A percentile compares a stretch with the other conserved stretches of the same genome.
These are phyloP conservation scores for California macrophylla DNA, from an alignment of 441 rosid genomes.

Conservation along the genomic window DNA sequence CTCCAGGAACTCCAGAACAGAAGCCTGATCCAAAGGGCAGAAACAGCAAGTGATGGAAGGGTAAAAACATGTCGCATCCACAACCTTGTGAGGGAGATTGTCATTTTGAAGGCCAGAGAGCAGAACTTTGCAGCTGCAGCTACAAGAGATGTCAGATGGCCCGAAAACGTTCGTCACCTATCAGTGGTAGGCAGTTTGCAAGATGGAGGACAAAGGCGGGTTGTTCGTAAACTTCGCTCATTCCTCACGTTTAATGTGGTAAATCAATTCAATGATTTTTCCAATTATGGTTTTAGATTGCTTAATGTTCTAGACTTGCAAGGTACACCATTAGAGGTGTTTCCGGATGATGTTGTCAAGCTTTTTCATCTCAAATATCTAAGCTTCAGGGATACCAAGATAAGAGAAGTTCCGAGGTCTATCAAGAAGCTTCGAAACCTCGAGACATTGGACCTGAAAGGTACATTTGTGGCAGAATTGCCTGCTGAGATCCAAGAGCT, in stretches of 20 bases:
- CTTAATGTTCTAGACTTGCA: constrained; percentile 29
- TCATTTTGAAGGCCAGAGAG: constrained; percentile 21
- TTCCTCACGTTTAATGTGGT: constrained; percentile 27
- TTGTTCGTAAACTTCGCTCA: constrained; percentile 27
- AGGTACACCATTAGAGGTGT: constrained; percentile 15
- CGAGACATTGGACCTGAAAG: constrained; percentile 36
- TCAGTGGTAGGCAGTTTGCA: constrained; percentile 25
- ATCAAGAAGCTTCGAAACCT: constrained; percentile 29
- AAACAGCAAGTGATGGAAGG: constrained; percentile 22
- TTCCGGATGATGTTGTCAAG: constrained; percentile 21
- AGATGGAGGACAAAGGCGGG: constrained; percentile 9
- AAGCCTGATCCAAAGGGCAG: constrained; percentile 25
- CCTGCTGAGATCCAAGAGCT: constrained; percentile 24
- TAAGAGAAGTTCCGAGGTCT: constrained; percentile 22
- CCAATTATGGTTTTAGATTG: not conserved
- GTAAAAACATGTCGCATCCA: constrained; percentile 27
- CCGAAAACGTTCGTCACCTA: constrained; percentile 31
- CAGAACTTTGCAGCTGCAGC: constrained; percentile 24
- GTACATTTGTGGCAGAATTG: constrained; percentile 24
- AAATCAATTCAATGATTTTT: not conserved
- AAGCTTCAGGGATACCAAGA: constrained; percentile 26
- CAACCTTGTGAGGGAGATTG: constrained; percentile 23
- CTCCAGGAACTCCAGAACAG: constrained; percentile 21
- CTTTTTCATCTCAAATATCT: constrained; percentile 24
- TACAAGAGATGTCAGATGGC: constrained; percentile 20